Evolutionary conservation across 2,329 filamentous ascomycete genomes (phyloP), one percentile per base, ranked within the genome.

Genomic region (Cytospora piceae): DNA sequence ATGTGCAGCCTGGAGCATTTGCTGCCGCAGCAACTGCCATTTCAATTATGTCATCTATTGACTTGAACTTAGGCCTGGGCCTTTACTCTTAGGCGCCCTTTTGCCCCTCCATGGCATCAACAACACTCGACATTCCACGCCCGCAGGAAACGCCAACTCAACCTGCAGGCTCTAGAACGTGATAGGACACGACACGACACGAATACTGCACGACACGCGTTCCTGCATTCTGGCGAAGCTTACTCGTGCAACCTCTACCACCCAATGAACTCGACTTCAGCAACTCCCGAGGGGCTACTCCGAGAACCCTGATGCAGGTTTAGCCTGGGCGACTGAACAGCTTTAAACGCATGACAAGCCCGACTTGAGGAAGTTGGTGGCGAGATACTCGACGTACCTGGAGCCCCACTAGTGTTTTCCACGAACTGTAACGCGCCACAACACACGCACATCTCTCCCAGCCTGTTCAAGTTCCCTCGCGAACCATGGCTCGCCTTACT

Each of bases 381-480:
- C 20, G 20, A 58, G 29, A 20, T 7, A 42, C 9, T 58, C 58
- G 24, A 67, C 67, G 24, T 63, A 58, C 53, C 61, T 63, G 24
- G 67, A 69, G 54, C 67, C 70, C 31, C 46, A 69, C 24, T 68
- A 69, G 53, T 71, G 71, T 65, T 73, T 73, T 72, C 61, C 70
- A 69, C 59, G 69, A 72, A 55, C 68, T 73, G 22, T 51, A 72
- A 15, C 67, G 68, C 31, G 68, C 71, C 2, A 73, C 72, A 2
- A 70, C 71, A 9, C 67, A 70, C 58, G 68, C 39, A 32, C 71
- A 68, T 46, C 65, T 68, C 65, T 68, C 6, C 53, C 62, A 31
- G 4, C 6, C n/a, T 11, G 14, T 20, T 9, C 31, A 31, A 34
- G 32, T 7, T 3, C 53, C 53, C 8, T 24, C 54, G 29, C n/a